These are phyloP conservation scores for Citrus mangshanensis DNA, from an alignment of 345 rosid genomes.

Conservation along the genomic window DNA sequence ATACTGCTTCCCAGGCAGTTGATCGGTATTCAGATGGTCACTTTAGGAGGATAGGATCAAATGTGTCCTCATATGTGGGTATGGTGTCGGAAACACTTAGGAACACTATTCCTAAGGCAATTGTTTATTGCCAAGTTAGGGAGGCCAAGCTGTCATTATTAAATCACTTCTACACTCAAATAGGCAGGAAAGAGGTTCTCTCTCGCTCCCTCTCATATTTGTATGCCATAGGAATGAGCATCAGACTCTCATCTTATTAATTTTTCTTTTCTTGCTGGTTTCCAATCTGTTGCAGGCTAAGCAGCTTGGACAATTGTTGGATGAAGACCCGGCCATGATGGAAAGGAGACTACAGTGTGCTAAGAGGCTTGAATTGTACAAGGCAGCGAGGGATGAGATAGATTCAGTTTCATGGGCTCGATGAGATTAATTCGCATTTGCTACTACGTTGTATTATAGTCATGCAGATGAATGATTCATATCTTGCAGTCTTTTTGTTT, in stretches of 20 bases:
- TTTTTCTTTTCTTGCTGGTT: neutral
- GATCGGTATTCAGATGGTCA: conserved; percentile 69
- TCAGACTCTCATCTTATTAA: too few species aligned
- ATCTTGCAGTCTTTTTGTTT: neutral
- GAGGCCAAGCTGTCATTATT: conserved; percentile 72
- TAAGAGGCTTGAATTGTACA: conserved; percentile 67
- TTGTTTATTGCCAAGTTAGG: conserved; percentile 78
- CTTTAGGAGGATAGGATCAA: conserved; percentile 74
- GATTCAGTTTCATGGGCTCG: conserved; percentile 58
- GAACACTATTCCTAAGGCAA: conserved; percentile 69
- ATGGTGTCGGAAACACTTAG: conserved; percentile 78
- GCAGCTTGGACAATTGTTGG: conserved; percentile 54
- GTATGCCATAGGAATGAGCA: neutral
- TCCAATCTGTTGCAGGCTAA: conserved; percentile 34
- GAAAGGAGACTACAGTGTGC: conserved; percentile 62
- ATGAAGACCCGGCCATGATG: conserved; percentile 78
- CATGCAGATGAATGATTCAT: neutral
- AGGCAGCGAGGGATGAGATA: conserved; percentile 68
- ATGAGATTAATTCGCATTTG: conserved; percentile 32
- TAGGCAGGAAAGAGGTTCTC: conserved; percentile 67
- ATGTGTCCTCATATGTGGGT: conserved; percentile 63
- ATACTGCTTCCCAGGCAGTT: conserved; percentile 20
- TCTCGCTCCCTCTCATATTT: neutral
- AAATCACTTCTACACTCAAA: conserved; percentile 62
- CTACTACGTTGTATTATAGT: conserved; percentile 5